These are phyloP conservation scores for Backusella morwellensis DNA, from an alignment of 192 early-diverging fungal genomes.

Conservation along the genomic window DNA sequence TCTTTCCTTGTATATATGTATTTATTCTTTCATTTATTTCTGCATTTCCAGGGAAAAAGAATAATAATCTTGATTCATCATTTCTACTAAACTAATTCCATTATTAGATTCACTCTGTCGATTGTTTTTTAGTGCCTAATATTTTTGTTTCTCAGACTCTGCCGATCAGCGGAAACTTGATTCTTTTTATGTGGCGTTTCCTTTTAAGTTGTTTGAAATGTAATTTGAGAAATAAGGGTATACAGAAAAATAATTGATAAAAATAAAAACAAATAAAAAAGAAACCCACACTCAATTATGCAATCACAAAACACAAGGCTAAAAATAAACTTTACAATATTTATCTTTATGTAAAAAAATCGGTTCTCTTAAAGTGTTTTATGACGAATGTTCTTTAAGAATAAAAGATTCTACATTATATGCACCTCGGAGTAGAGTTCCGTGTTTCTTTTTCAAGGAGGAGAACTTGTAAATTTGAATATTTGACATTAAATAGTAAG, in stretches of 20 bases:
- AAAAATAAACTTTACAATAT: neutral
- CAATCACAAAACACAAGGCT: neutral
- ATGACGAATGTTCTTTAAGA: neutral
- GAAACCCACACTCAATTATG: neutral
- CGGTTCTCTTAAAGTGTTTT: neutral
- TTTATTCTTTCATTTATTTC: neutral
- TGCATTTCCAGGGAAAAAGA: neutral
- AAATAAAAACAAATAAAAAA: neutral
- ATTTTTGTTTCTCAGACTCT: neutral
- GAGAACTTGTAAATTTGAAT: neutral
- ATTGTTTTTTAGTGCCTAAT: neutral
- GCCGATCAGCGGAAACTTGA: neutral
- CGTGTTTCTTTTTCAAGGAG: neutral
- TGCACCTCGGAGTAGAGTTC: neutral
- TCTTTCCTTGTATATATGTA: neutral
- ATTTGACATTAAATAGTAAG: neutral
- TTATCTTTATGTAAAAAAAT: no score
- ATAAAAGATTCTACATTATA: neutral
- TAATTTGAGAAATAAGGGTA: neutral
- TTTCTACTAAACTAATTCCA: neutral
- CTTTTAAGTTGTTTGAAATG: neutral
- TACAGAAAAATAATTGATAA: neutral
- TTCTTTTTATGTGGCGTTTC: neutral
- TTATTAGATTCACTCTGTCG: neutral
- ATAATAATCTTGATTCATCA: neutral